A percentile compares a stretch with the other conserved stretches of the same genome.
Conservation (phyloP, 805 yeast genomes). For the Sugiyamaella lignohabitans region DNA sequence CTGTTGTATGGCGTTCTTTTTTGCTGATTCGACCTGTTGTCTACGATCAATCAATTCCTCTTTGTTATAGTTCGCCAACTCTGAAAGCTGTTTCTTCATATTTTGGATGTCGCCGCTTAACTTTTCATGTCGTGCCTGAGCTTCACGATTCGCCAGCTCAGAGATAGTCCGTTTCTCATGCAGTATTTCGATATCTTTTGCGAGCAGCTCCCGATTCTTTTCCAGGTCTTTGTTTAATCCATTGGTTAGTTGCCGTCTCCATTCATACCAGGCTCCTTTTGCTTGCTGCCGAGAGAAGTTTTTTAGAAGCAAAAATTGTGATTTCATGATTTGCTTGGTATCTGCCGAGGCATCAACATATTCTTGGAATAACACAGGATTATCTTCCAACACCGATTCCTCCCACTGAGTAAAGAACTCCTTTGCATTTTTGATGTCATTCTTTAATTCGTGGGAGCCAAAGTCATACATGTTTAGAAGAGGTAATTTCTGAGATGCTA, state of each 20-base stretch:
- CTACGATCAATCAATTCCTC: conserved; percentile 10
- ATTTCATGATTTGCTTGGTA: conserved; percentile 38
- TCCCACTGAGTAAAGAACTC: conserved; percentile 42
- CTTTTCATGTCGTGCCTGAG: conserved; percentile 13
- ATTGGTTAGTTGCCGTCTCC: conserved; percentile 49
- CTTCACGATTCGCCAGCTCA: conserved; percentile 7
- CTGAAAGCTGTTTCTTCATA: conserved; percentile 13
- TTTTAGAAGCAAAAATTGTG: conserved; percentile 46
- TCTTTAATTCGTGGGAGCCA: conserved; percentile 48
- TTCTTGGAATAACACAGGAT: conserved; percentile 45
- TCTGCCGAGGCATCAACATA: conserved; percentile 38
- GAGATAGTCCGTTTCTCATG: conserved; percentile 4
- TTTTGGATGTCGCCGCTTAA: conserved; percentile 18
- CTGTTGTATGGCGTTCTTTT: conserved; percentile 4
- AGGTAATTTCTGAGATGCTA: conserved; percentile 38
- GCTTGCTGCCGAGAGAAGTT: conserved; percentile 49
- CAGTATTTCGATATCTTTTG: conserved; percentile 18
- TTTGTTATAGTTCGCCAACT: conserved; percentile 16
- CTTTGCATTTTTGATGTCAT: conserved; percentile 45
- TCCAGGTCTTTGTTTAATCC: conserved; percentile 36
- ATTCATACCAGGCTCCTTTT: conserved; percentile 52
- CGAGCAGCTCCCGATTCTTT: conserved; percentile 18
- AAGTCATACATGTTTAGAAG: conserved; percentile 46
- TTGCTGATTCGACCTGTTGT: conserved; percentile 10
- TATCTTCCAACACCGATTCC: conserved; percentile 40